These are phyloP conservation scores for Candida dendrica DNA, from an alignment of 805 yeast genomes.

Conservation along the genomic window DNA sequence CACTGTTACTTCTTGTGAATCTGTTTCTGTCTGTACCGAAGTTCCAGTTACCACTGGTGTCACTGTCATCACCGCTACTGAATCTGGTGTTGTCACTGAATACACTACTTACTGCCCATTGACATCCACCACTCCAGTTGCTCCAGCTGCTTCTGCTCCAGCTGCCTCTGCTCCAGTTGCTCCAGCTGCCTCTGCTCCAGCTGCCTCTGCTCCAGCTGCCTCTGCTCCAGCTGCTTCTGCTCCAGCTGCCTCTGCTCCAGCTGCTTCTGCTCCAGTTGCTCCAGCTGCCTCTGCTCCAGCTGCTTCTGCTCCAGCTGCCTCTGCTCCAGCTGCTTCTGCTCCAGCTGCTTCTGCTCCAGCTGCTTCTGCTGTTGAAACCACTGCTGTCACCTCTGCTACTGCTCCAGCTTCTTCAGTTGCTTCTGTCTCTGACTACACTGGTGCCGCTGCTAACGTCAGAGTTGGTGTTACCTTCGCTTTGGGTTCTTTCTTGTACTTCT, in stretches of 20 bases:
- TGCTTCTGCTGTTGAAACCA: slow-evolving; percentile 2
- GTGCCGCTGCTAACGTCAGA: slow-evolving; percentile 10
- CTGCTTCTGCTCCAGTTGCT: slow-evolving; percentile 12
- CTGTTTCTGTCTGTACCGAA: slow-evolving; percentile 5
- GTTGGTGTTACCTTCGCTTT: slow-evolving; percentile 17
- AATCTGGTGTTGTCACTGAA: slow-evolving; percentile 12
- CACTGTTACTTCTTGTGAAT: slow-evolving; percentile 21
- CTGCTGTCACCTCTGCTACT: slow-evolving; percentile 1
- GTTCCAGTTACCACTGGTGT: slow-evolving; percentile 20
- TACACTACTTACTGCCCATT: slow-evolving; percentile 14
- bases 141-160: slow-evolving; percentile 5
- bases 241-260: slow-evolving; percentile 7
- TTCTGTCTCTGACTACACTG: slow-evolving; percentile 5
- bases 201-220: slow-evolving; percentile 11
- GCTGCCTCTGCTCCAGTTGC: slow-evolving; percentile 7
- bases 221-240: slow-evolving; percentile 8
- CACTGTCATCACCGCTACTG: slow-evolving; percentile 24
- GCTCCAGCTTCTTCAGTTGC: slow-evolving; percentile 6
- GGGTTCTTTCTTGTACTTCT: slow-evolving; percentile 23
- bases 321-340: slow-evolving; percentile 1
- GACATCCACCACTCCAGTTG: slow-evolving; percentile 4
- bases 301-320: slow-evolving; percentile 10
- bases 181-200: slow-evolving; percentile 5
- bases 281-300: slow-evolving; percentile 10
- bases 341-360: slow-evolving; percentile 4